Evolutionary conservation across 2,329 filamentous ascomycete species (phyloP), one percentile per base, ranked within the genome.

Genomic region (Aspergillus costaricaensis): DNA sequence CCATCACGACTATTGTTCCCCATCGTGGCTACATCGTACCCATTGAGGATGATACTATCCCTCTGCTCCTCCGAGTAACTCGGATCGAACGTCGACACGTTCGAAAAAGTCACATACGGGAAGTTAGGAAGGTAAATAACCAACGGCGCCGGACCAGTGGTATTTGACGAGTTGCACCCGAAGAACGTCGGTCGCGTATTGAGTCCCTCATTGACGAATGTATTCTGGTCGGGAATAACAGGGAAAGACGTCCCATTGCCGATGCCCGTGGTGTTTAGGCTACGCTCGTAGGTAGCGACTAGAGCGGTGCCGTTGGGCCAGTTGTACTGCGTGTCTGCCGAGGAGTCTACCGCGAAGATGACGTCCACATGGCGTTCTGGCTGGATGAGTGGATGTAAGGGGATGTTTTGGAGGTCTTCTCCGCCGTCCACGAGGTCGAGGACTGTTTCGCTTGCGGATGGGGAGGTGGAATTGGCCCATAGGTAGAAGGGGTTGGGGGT

Each of bases 121-220:
- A 88, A 83, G 71, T 94, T 95, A 59, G 94, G 91, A 52, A 98
- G 76, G 79, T 97, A 98, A 61, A 96, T 90, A 62, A 96, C 80
- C 1, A 96, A 79, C 0, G 92, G 92, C 0, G 71, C 62, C 4
- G 78, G 68, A 5, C 75, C 74, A 0, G 86, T 86, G 48, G 84
- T 81, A 74, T 91, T 91, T 41, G 78, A 79, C 21, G 80, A 79
- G 70, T 91, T 78, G 75, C 91, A 94, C 27, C 91, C 91, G 72
- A 94, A 94, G 79, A 93, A 92, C 0, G 88, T 88, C 0, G 91
- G 90, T 1, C 81, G 82, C 61, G 80, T 83, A 79, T 92, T 93
- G 5, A 93, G 78, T 3, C 88, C 88, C 0, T 90, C 80, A 69
- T 91, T 91, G 62, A 92, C 80, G 72, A 94, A 91, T 0, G 89